Percentiles rank a stretch among this genome's conserved stretches.
Conservation (phyloP, 2,329 filamentous ascomycete species). For the Diaporthe velutina region DNA sequence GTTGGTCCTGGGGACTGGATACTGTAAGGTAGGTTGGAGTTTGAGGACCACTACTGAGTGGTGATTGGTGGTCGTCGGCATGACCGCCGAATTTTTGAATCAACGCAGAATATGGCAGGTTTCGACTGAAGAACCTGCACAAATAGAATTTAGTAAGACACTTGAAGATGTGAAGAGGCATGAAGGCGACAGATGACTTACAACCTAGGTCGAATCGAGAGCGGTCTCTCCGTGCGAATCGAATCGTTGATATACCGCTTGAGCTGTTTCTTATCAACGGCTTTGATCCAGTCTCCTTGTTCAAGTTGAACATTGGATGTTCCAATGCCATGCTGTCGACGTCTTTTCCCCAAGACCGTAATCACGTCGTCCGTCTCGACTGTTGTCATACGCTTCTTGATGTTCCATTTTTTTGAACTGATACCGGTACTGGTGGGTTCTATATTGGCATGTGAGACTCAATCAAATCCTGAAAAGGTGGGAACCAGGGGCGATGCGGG, state of each 20-base stretch:
- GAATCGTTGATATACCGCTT: constrained; percentile 41
- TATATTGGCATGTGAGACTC: constrained; percentile 31
- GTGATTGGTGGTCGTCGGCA: background rate
- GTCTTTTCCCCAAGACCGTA: constrained; percentile 2
- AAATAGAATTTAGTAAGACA: background rate
- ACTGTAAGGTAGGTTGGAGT: constrained; percentile 9
- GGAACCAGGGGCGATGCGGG: too few species aligned
- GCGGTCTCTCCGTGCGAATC: constrained; percentile 29
- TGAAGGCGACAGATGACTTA: background rate
- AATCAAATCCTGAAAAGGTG: too few species aligned
- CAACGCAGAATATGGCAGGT: constrained; percentile 3
- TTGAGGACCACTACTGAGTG: background rate
- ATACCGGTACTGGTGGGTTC: constrained; percentile 40
- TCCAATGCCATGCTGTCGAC: background rate
- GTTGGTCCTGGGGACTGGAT: background rate
- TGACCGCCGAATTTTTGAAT: background rate
- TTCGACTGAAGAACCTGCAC: background rate
- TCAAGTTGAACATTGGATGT: constrained; percentile 34
- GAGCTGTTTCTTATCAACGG: constrained; percentile 43
- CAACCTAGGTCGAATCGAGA: constrained; percentile 18
- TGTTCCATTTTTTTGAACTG: constrained; percentile 24
- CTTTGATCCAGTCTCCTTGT: constrained; percentile 38
- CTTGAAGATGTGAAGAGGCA: too few species aligned
- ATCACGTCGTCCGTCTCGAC: constrained; percentile 42
- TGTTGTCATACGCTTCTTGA: constrained; percentile 40